Percentiles rank a stretch among this genome's conserved stretches.
phyloP scores from a whole-genome alignment of 148 eudicot species.

The Spergularia bocconei region DNA sequence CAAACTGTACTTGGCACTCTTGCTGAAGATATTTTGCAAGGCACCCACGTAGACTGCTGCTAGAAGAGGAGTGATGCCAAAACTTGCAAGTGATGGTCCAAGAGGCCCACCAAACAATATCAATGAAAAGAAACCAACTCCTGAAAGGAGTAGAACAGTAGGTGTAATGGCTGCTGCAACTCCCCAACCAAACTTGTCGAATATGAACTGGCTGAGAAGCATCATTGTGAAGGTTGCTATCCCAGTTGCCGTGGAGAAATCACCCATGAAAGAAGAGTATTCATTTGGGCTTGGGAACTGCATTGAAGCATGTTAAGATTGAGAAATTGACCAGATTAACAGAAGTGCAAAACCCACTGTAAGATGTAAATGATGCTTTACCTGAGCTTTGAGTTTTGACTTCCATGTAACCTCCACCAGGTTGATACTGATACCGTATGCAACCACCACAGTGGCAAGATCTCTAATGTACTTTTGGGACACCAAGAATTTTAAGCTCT shows the following conservation, averaged over 20 bases:
- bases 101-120: conserved; percentile 76
- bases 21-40: conserved; percentile 95
- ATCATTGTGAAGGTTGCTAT: conserved; percentile 91
- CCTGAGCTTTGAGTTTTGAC: conserved; percentile 99
- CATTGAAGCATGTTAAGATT: background rate
- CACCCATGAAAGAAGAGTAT: conserved; percentile 98
- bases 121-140: conserved; percentile 92
- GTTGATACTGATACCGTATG: conserved; percentile 95
- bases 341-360: background rate
- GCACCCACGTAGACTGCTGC: conserved; percentile 99
- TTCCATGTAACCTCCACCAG: conserved; percentile 99
- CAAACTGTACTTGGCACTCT: conserved; percentile 97
- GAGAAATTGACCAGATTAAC: background rate
- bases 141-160: conserved; percentile 81
- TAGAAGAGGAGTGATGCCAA: conserved; percentile 92
- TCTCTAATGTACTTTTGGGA: conserved; percentile 84
- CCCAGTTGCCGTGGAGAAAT: conserved; percentile 99
- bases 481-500: conserved; percentile 92
- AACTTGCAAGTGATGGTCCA: conserved; percentile 56
- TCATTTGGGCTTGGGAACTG: conserved; percentile 99
- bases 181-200: conserved; percentile 97
- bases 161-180: conserved; percentile 96
- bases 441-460: conserved; percentile 93
- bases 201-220: conserved; percentile 92
- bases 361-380: conserved; percentile 10